A percentile compares a stretch with the other conserved stretches of the same genome.
phyloP scores from a whole-genome alignment of 169 alveolate genomes.

The Sarcocystis neurona region DNA sequence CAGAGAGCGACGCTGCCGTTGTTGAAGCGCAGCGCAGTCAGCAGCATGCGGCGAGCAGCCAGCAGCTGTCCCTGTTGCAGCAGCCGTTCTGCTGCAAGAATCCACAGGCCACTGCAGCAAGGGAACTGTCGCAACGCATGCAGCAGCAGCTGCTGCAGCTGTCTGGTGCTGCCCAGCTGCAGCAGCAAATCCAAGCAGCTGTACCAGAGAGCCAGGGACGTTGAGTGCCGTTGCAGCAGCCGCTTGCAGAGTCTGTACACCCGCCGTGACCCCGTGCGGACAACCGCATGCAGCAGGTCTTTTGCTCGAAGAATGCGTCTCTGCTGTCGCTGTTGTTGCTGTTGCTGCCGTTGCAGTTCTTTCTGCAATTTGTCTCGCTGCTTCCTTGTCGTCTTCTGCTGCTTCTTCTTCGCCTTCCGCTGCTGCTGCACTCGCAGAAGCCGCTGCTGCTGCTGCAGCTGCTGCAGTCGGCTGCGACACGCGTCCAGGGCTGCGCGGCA shows the following conservation, averaged over 20 bases:
- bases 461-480: not conserved
- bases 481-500: not conserved
- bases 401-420: not conserved
- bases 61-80: conserved; percentile 50
- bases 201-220: not conserved
- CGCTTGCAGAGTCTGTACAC: conserved; percentile 5
- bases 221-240: conserved; percentile 21
- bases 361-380: too few species aligned
- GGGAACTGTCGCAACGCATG: conserved; percentile 21
- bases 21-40: conserved; percentile 33
- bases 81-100: conserved; percentile 47
- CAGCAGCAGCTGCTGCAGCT: conserved; percentile 32
- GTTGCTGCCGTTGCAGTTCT: not conserved
- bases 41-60: conserved; percentile 48
- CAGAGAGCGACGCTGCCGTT: not conserved
- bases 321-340: not conserved
- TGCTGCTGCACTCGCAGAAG: not conserved
- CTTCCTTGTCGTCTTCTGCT: too few species aligned
- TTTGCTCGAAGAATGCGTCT: not conserved
- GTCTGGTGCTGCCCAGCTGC: conserved; percentile 47
- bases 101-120: conserved; percentile 28
- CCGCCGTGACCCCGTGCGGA: conserved; percentile 15
- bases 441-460: conserved; percentile 30
- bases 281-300: not conserved
- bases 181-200: conserved; percentile 39